These are phyloP conservation scores for Graphiopsis chlorocephala DNA, from an alignment of 2,329 filamentous ascomycete species.

Conservation along the genomic window DNA sequence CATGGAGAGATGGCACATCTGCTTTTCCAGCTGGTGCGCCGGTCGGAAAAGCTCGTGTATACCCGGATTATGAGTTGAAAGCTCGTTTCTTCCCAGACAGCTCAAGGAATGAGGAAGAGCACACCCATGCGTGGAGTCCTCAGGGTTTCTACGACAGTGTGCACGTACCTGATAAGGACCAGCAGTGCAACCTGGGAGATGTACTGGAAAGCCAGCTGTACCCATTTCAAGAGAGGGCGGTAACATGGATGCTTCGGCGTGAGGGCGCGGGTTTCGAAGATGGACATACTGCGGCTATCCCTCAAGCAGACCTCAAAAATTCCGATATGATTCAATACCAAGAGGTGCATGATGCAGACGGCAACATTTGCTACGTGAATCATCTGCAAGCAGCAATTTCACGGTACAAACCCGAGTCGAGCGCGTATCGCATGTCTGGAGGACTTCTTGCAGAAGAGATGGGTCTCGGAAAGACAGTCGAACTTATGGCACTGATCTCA, in stretches of 20 bases:
- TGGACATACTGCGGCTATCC: background rate
- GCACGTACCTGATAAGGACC: constrained; percentile 54
- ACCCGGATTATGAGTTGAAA: constrained; percentile 28
- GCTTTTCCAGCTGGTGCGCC: constrained; percentile 30
- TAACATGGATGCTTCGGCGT: constrained; percentile 67
- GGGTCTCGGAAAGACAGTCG: constrained; percentile 78
- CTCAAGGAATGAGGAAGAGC: constrained; percentile 21
- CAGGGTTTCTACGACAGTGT: constrained; percentile 69
- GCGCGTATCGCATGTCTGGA: constrained; percentile 48
- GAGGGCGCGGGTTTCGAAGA: constrained; percentile 57
- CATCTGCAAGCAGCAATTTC: constrained; percentile 59
- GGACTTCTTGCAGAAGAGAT: constrained; percentile 78
- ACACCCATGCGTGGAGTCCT: constrained; percentile 42
- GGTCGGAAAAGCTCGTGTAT: constrained; percentile 23
- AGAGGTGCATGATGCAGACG: constrained; percentile 45
- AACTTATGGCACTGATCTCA: constrained; percentile 68
- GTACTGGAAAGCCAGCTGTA: constrained; percentile 50
- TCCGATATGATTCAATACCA: constrained; percentile 44
- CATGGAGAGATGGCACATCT: constrained; percentile 32
- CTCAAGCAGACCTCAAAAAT: background rate
- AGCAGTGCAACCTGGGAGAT: constrained; percentile 17
- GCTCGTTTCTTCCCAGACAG: constrained; percentile 22
- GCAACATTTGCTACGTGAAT: constrained; percentile 55
- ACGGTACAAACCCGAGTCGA: constrained; percentile 35
- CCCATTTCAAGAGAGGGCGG: constrained; percentile 68